Evolutionary conservation across 2,329 filamentous ascomycete species (phyloP), one percentile per base, ranked within the genome.

Genomic region (Ascochyta clinopodiicola): DNA sequence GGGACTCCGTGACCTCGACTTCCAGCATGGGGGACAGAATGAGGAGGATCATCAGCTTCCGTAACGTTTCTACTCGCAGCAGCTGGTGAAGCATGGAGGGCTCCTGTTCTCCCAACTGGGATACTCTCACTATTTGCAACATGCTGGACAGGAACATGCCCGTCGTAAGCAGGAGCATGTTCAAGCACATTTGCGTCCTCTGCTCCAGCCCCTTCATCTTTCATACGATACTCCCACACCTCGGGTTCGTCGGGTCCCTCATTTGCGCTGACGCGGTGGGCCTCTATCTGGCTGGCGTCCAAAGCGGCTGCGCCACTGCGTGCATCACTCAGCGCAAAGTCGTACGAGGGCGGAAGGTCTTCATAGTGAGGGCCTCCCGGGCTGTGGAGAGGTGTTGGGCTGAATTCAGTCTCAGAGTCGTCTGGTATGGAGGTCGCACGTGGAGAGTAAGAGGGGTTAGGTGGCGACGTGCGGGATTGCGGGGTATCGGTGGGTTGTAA

Each of bases 291-390:
- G 29, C 63, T 68, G 5, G 67, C 66, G 38, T 69, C 63, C 12
- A 70, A 44, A 1, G 70, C 60, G 10, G 65, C 47, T n/a, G 64
- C 49, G 15, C 68, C 69, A 36, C 65, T 63, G 39, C 64, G 64
- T 25, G 67, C 65, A 48, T 75, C 67, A 25, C 63, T 58, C 3
- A 71, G 68, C 6, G 73, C 74, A 52, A 76, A 68, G 38, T 74
- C 71, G 46, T 76, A 76, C 0, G 72, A 70, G 1, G 74, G 74
- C 19, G 73, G 74, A 3, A 75, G 57, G 45, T 76, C 74, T 44
- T 74, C 70, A 44, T 74, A 75, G 13, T 66, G 69, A 1, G 71
- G 70, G 10, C 73, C 72, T 21, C 60, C 60, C 6, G 70, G 70
- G 43, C 70, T 73, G 22, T 69, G 62, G 3, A 63, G 24, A 19